Evolutionary conservation across 2,329 filamentous ascomycete species (phyloP), one percentile per base, ranked within the genome.

Genomic region (Cadophora gregata): DNA sequence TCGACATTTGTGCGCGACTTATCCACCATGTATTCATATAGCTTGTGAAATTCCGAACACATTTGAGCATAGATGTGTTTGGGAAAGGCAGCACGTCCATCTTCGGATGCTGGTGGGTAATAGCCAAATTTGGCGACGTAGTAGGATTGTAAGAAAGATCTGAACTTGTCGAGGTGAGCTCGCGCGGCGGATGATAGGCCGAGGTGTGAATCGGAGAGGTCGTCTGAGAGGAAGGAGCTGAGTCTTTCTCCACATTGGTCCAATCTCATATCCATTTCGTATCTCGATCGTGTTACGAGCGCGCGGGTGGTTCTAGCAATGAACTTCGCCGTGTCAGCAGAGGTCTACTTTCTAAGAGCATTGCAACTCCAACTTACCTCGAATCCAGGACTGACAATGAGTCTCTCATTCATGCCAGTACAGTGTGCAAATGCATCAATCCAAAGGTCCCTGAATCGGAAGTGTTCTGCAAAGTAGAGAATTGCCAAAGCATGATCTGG

Each of bases 401-500:
- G 69, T 29, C 81, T 80, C 24, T 90, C 86, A 67, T 85, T 86
- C 91, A 95, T 93, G 51, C 92, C 92, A 42, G 90, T 89, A 74
- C 91, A 93, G 74, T 96, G 92, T 16, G 86, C 84, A 77, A 94
- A 93, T 0, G 92, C 88, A 73, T 92, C 85, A 12, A 88, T 84
- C 81, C 92, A 95, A 14, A 92, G 78, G n/a, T 87, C 83, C 62
- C 81, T 82, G 29, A 90, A 78, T 61, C 86, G 84, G 70, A 88
- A 89, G 25, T 83, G 80, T 74, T 95, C 92, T 1, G 90, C 88
- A 51, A 93, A 83, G 60, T 85, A 85, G 14, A 95, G 79, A 53
- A 89, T 80, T 0, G 88, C 91, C 45, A 93, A 76, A 0, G 91
- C 88, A 74, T 93, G 88, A 61, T 88, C 84, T 0, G 90, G 86